Evolutionary conservation across 208 protist species (phyloP).

Genomic region (Tritrichomonas foetus): DNA sequence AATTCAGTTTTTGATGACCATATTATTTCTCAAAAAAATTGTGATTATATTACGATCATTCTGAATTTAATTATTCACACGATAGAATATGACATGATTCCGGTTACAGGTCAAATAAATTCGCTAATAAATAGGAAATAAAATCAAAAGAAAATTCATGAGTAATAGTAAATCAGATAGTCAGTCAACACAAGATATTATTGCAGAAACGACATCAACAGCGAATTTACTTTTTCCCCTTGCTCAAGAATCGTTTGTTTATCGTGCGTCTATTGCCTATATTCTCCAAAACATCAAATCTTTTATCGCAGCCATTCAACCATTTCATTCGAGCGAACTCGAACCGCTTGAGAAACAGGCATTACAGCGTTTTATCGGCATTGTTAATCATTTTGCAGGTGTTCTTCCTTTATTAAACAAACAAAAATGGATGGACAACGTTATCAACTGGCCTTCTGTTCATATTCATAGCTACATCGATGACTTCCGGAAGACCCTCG

Average conservation of each 20-base stretch:
- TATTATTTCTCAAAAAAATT: too few relatives aligned
- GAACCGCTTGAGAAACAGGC: neutral
- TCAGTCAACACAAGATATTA: too few relatives aligned
- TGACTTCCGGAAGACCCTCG: neutral
- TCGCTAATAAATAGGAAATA: too few relatives aligned
- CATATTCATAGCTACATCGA: conserved; percentile 9
- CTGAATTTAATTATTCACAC: too few relatives aligned
- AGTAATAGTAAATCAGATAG: too few relatives aligned
- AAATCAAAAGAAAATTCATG: too few relatives aligned
- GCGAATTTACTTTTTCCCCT: neutral
- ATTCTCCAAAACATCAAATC: neutral
- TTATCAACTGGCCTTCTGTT: neutral
- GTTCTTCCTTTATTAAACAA: neutral
- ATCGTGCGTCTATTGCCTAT: neutral
- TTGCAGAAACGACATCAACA: too few relatives aligned
- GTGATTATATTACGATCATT: too few relatives aligned
- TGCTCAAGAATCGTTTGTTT: neutral
- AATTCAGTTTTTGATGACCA: too few relatives aligned
- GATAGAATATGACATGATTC: too few relatives aligned
- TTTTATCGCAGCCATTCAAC: neutral
- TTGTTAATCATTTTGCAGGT: neutral
- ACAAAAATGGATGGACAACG: neutral
- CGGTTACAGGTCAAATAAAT: too few relatives aligned
- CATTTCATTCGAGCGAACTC: neutral
- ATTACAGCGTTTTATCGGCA: neutral